Evolutionary conservation across 768 basidiomycete genomes (phyloP), one percentile per base, ranked within the genome.

Genomic region (Suillus plorans): DNA sequence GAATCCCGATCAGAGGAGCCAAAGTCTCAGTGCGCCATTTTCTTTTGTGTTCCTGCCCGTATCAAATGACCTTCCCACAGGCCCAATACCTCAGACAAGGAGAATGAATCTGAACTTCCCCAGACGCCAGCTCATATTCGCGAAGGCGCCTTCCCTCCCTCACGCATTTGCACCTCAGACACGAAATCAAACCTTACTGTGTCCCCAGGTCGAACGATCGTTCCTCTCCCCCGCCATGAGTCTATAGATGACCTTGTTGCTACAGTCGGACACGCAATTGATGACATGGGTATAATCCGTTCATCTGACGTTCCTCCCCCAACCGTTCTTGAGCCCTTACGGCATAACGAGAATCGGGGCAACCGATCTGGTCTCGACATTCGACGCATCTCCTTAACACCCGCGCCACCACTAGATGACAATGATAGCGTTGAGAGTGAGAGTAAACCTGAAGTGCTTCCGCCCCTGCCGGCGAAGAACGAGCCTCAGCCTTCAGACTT

Each of bases 121-220:
- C 25, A 42, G 41, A 59, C 18, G n/a, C 60, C 73, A 55, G 67
- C 71, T 56, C 81, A 82, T 63, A 65, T 74, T 39, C 77, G 90
- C 49, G 90, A 92, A 80, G 89, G 87, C 62, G 91, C 90, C 7
- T 89, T 88, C 70, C 78, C 85, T 59, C 85, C 85, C 0, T 85
- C 81, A 49, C 73, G 76, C 61, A 60, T 73, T 68, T 71, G 65
- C 72, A 69, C 70, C 59, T 66, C 70, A 25, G 72, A 73, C 50
- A 71, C 72, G 41, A 49, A 61, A 16, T 37, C 49, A 50, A 50
- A 31, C 25, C 50, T 28, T 22, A 6, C 49, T n/a, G 64, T 69
- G 61, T 70, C 69, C 31, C 69, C 62, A 50, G 66, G 67, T 57
- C 72, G 69, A 41, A 66, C 64, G 60, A 53, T 64, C 42, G 58